Evolutionary conservation across 768 basidiomycete genomes (phyloP), one percentile per base, ranked within the genome.

Genomic region (Pulveroboletus frians): DNA sequence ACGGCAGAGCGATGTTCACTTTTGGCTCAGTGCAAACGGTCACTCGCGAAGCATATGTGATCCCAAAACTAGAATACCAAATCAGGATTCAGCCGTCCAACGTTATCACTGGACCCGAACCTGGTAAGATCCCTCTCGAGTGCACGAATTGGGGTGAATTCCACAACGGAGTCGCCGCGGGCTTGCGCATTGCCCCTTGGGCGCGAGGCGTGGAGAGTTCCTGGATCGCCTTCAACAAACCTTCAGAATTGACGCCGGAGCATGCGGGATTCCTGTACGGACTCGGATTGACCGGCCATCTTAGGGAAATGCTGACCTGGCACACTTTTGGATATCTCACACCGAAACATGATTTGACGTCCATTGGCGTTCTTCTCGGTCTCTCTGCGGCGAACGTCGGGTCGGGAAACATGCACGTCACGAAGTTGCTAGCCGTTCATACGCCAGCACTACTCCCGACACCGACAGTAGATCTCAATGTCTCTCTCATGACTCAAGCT

Each of bases 241-340:
- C 96, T 0, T 77, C 83, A 0, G 89, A 94, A 39, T 77, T 94
- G 46, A 93, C 88, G 5, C 83, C 94, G 0, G 85, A 92, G 60
- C 96, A 98, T 62, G 96, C 93, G n/a, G 96, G 96, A 2, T 93
- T 97, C 71, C 74, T 99, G 37, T 82, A 91, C 35, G 96, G 91
- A 14, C 77, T 99, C 9, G 96, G 96, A 0, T 73, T 99, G 20
- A 89, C 84, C 1, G 96, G 96, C 0, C 94, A 97, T 64, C 74
- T 98, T 52, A 82, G 84, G 54, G 83, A 85, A 50, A 83, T 99
- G 81, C 69, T 90, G 58, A 92, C 91, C 2, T 95, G 93, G 89
- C 92, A 96, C 66, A 93, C 93, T 0, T 97, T 95, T 65, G 82
- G 83, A 13, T 96, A 97, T 66, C 78, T 99, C 59, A 94, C 93